Evolutionary conservation across 805 yeast genomes (phyloP), one percentile per base, ranked within the genome.

Genomic region (Yamadazyma tumulicola): DNA sequence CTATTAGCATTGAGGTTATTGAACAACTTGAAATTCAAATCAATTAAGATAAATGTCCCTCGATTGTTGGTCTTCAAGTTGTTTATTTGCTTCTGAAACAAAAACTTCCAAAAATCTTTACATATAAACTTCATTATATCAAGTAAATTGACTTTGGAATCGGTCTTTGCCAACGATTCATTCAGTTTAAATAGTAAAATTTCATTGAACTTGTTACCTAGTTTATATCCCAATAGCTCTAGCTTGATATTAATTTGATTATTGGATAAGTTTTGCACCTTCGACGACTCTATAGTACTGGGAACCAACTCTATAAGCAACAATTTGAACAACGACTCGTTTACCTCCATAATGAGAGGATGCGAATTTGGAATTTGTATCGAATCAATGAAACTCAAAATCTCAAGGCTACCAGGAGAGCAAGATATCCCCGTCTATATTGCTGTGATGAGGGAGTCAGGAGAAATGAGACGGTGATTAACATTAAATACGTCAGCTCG

Each of bases 41-140:
- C 96, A 7, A 85, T 76, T 28, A 86, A 66, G 17, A 87, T 91
- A 56, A 78, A 85, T 0, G 89, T 84, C 5, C 93, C 85, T 24
- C 94, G 64, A 55, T 93, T 97, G 54, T 93, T 93, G 1, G 98
- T 93, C 42, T 95, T 75, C 39, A 93, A 68, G 47, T 87, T 88
- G 55, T 89, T 97, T 68, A 93, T 85, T 55, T 85, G 96, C 58
- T 88, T 91, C 24, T 79, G 77, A 59, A 77, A 87, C 19, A 91
- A 54, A 34, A 73, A 61, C 47, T 75, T 79, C 97, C 97, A 93
- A 19, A 89, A 82, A 47, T 89, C 97, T 29, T 95, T 74, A 55
- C 97, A 89, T 4, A 93, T 75, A 55, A 86, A 88, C 59, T 91
- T 91, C 86, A 93, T 85, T 25, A 91, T 74, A 45, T 85, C 89